A percentile compares a stretch with the other conserved stretches of the same genome.
These are phyloP conservation scores for Salvia rosmarinus DNA, from an alignment of 257 asterid genomes.

Conservation along the genomic window DNA sequence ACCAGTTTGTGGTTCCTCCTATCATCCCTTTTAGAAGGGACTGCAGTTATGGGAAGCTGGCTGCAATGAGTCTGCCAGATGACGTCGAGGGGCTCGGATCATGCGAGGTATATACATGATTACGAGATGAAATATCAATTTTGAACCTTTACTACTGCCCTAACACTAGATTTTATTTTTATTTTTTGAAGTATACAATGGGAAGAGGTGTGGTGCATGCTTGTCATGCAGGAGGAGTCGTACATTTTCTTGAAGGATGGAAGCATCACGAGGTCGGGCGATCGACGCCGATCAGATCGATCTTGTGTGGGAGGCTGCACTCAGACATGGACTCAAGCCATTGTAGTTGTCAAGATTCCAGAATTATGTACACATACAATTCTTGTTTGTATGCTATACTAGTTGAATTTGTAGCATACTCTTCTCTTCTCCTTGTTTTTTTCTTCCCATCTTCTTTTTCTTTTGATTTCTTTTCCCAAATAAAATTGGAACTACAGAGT, in stretches of 20 bases:
- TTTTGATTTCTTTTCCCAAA: not conserved
- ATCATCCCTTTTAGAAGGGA: slow-evolving; percentile 78
- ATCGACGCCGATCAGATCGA: slow-evolving; percentile 78
- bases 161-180: not conserved
- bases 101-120: slow-evolving; percentile 69
- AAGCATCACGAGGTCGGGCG: slow-evolving; percentile 91
- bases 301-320: slow-evolving; percentile 89
- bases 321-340: slow-evolving; percentile 78
- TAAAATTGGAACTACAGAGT: not conserved
- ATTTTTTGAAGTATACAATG: slow-evolving; percentile 69
- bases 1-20: slow-evolving; percentile 91
- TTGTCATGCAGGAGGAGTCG: slow-evolving; percentile 96
- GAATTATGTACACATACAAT: slow-evolving; percentile 7
- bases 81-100: slow-evolving; percentile 84
- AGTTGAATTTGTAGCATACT: not conserved
- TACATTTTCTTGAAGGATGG: slow-evolving; percentile 90
- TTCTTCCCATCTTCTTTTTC: not conserved
- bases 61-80: slow-evolving; percentile 86
- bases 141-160: not conserved
- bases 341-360: slow-evolving; percentile 37
- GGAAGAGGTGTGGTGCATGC: slow-evolving; percentile 93
- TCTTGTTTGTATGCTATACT: not conserved
- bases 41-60: slow-evolving; percentile 80
- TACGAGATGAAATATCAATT: not conserved
- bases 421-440: not conserved